phyloP scores from a whole-genome alignment of 352 stramenopile species.

The Phytophthora hibernalis region DNA sequence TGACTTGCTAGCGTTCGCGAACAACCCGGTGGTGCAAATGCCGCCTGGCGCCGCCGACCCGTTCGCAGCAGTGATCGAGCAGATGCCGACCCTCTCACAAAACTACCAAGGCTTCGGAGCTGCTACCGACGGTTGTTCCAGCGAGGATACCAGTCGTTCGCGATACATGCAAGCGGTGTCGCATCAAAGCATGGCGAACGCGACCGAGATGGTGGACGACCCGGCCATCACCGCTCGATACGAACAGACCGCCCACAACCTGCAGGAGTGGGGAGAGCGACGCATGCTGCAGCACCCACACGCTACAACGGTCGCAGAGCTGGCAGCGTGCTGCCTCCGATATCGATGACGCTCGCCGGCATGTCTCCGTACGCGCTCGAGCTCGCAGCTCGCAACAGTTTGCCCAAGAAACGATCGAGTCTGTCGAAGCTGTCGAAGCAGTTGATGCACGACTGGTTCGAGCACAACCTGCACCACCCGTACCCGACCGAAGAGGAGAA shows the following conservation, averaged over 20 bases:
- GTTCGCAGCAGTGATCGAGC: constrained; percentile 37
- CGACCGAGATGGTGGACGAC: constrained; percentile 31
- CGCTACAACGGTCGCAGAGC: background rate
- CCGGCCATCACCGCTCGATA: constrained; percentile 36
- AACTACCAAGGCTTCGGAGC: constrained; percentile 7
- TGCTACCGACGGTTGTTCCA: constrained; percentile 12
- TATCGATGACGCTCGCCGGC: constrained; percentile 31
- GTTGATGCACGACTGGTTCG: constrained; percentile 84
- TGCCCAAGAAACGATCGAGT: constrained; percentile 77
- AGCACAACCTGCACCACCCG: constrained; percentile 84
- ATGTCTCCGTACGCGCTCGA: constrained; percentile 47
- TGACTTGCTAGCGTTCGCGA: constrained; percentile 38
- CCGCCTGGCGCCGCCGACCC: constrained; percentile 20
- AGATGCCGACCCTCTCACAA: constrained; percentile 26
- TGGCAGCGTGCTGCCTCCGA: constrained; percentile 6
- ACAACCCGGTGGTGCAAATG: constrained; percentile 14
- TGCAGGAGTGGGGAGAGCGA: constrained; percentile 48
- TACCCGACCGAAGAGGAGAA: constrained; percentile 90
- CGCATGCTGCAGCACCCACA: constrained; percentile 33
- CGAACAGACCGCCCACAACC: constrained; percentile 26
- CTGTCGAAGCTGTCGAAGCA: constrained; percentile 77
- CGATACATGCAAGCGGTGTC: constrained; percentile 34
- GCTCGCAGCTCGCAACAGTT: constrained; percentile 38
- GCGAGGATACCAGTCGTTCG: constrained; percentile 14
- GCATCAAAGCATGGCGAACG: constrained; percentile 37